Evolutionary conservation across 1,284 basidiomycete species (phyloP).

Genomic region (Volvariella surrecta): DNA sequence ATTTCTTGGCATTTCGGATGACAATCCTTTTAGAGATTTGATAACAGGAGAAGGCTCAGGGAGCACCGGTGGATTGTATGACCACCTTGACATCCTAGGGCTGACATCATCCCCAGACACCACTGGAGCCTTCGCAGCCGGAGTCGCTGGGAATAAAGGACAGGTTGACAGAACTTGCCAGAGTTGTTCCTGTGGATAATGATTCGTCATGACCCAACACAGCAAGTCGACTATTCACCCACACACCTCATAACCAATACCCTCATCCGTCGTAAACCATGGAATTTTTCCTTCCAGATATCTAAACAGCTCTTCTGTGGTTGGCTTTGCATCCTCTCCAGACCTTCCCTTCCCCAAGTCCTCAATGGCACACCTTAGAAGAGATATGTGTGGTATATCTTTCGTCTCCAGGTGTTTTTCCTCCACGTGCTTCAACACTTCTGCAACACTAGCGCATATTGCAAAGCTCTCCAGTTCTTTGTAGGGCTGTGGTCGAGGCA

Average conservation of each 20-base stretch:
- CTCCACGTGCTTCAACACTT: constrained; percentile 27
- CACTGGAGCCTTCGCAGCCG: too few species aligned
- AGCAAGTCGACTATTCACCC: not conserved
- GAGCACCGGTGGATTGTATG: constrained; percentile 34
- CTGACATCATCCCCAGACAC: constrained; percentile 12
- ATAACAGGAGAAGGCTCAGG: constrained; percentile 34
- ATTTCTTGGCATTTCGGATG: constrained; percentile 31
- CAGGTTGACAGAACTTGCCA: constrained; percentile 53
- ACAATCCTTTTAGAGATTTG: constrained; percentile 37
- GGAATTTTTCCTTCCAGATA: constrained; percentile 46
- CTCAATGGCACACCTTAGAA: constrained; percentile 53
- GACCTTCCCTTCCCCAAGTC: constrained; percentile 36
- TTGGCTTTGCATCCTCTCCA: constrained; percentile 25
- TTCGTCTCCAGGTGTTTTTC: constrained; percentile 22
- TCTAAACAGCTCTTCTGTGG: constrained; percentile 50
- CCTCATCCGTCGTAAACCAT: constrained; percentile 46
- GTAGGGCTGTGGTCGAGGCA: constrained; percentile 43
- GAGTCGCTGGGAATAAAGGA: constrained; percentile 34
- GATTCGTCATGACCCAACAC: constrained; percentile 4
- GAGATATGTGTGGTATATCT: constrained; percentile 38
- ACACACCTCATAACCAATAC: constrained; percentile 41
- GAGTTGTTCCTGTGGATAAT: constrained; percentile 36
- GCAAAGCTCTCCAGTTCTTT: constrained; percentile 40
- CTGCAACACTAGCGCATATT: constrained; percentile 36
- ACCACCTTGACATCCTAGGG: constrained; percentile 36